phyloP scores from a whole-genome alignment of 805 yeast species.

The Kodamaea kaohsiungensis region DNA sequence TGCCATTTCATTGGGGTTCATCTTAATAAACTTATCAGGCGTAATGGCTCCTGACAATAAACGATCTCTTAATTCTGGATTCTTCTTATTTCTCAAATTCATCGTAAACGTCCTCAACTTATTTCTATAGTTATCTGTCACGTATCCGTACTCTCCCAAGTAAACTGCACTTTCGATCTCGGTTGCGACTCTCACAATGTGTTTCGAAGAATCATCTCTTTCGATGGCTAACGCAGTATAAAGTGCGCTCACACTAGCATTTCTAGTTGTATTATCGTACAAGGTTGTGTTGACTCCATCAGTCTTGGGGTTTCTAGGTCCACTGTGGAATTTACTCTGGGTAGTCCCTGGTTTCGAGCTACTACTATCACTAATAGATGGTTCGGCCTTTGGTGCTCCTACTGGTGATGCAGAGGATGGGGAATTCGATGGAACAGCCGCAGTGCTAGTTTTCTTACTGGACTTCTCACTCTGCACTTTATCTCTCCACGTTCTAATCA shows the following conservation, averaged over 20 bases:
- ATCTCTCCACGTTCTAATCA: conserved; percentile 89
- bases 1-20: conserved; percentile 95
- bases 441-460: conserved; percentile 27
- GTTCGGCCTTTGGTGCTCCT: not conserved
- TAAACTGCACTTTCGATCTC: conserved; percentile 75
- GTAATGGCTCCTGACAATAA: conserved; percentile 66
- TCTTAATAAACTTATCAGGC: conserved; percentile 65
- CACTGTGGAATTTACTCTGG: conserved; percentile 41
- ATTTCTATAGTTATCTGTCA: conserved; percentile 67
- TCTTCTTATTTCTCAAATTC: conserved; percentile 85
- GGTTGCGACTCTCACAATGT: conserved; percentile 62
- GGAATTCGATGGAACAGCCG: not conserved
- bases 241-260: conserved; percentile 77
- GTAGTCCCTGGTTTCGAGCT: conserved; percentile 21
- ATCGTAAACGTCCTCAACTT: conserved; percentile 84
- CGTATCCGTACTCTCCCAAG: conserved; percentile 56
- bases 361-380: conserved; percentile 2
- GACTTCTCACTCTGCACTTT: conserved; percentile 69
- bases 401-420: not conserved
- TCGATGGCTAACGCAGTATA: conserved; percentile 90
- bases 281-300: conserved; percentile 76
- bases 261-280: conserved; percentile 78
- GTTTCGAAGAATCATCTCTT: conserved; percentile 57
- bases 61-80: conserved; percentile 77
- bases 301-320: conserved; percentile 73